Conservation (phyloP, 257 asterid genomes). For the Eustoma russellianum region DNA sequence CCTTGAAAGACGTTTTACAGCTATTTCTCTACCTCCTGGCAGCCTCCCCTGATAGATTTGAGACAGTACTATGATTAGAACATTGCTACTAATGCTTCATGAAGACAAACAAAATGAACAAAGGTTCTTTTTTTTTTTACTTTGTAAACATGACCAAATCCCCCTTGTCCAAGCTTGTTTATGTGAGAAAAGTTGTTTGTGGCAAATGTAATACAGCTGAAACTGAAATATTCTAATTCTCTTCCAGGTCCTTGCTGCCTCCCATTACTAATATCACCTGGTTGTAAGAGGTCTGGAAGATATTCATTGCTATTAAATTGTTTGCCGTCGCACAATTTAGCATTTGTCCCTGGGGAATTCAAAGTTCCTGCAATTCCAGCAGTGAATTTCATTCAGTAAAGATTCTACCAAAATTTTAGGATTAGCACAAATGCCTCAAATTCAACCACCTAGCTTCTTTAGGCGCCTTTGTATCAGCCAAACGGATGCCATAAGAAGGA, state of each 20-base stretch:
- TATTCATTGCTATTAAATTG: slow-evolving; percentile 31
- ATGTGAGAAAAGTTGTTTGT: slow-evolving; percentile 47
- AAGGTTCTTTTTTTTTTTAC: slow-evolving; percentile 19
- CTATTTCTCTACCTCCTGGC: slow-evolving; percentile 54
- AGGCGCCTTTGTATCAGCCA: slow-evolving; percentile 35
- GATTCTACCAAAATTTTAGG: too few species aligned
- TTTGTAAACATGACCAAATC: slow-evolving; percentile 81
- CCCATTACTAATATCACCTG: slow-evolving; percentile 30
- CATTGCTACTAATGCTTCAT: background rate
- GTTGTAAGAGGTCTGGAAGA: slow-evolving; percentile 35
- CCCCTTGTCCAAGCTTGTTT: slow-evolving; percentile 87
- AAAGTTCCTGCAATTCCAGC: slow-evolving; percentile 17
- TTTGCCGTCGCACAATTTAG: slow-evolving; percentile 19
- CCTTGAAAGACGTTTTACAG: slow-evolving; percentile 74
- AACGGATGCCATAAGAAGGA: slow-evolving; percentile 23
- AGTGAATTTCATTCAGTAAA: too few species aligned
- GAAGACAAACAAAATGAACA: background rate
- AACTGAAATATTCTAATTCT: slow-evolving; percentile 49
- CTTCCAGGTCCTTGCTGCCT: slow-evolving; percentile 45
- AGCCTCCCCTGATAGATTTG: slow-evolving; percentile 44
- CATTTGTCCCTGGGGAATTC: background rate
- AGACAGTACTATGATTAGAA: background rate
- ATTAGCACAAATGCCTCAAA: background rate
- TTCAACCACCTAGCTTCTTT: slow-evolving; percentile 31
- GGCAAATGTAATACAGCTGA: slow-evolving; percentile 45